Evolutionary conservation across 768 basidiomycete species (phyloP).

Genomic region (Agrocybe praecox): DNA sequence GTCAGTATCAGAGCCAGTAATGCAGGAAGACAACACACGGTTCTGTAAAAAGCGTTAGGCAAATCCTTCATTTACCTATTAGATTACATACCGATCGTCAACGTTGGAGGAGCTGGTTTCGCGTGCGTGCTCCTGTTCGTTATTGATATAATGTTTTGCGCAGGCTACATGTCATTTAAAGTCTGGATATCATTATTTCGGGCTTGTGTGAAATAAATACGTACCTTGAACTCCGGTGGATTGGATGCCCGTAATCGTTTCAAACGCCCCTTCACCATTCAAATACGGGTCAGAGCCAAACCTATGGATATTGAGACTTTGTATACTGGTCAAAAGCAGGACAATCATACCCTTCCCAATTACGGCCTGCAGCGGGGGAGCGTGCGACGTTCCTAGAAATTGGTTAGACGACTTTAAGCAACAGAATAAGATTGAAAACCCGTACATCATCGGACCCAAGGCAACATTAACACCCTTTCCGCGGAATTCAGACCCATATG

Average conservation of each 20-base stretch:
- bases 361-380: slow-evolving; percentile 48
- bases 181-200: neutral
- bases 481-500: slow-evolving; percentile 61
- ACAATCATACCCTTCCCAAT: slow-evolving; percentile 49
- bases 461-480: slow-evolving; percentile 62
- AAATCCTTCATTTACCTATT: neutral
- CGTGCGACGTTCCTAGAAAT: slow-evolving; percentile 43
- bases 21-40: slow-evolving; percentile 26
- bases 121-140: slow-evolving; percentile 52
- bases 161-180: slow-evolving; percentile 23
- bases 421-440: neutral
- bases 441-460: slow-evolving; percentile 52
- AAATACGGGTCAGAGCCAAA: slow-evolving; percentile 58
- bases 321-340: neutral
- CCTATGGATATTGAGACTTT: slow-evolving; percentile 19
- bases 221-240: slow-evolving; percentile 51
- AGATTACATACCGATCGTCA: slow-evolving; percentile 40
- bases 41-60: slow-evolving; percentile 22
- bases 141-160: slow-evolving; percentile 49
- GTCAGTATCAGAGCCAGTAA: neutral
- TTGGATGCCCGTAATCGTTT: slow-evolving; percentile 54
- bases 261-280: slow-evolving; percentile 55
- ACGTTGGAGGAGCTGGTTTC: slow-evolving; percentile 41
- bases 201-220: neutral
- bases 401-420: neutral